Conservation (phyloP, 352 stramenopile genomes). For the Phytophthora pseudosyringae region DNA sequence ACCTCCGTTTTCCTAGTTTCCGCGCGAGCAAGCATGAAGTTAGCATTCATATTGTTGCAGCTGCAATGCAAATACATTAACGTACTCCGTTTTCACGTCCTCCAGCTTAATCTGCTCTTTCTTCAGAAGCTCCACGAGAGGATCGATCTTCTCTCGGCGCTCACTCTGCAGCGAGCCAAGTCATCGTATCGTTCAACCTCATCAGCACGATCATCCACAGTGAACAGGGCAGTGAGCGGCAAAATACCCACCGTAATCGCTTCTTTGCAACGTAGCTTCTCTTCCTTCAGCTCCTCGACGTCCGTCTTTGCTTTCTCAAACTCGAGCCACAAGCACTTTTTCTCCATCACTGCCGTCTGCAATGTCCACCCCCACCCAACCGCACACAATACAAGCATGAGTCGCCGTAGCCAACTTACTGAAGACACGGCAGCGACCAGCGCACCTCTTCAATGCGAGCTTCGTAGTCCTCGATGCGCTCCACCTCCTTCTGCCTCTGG, state of each 20-base stretch:
- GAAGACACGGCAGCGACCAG: neutral
- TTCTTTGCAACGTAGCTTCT: slow-evolving; percentile 75
- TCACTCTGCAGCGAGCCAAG: slow-evolving; percentile 48
- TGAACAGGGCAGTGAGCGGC: neutral
- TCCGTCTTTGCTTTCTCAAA: slow-evolving; percentile 79
- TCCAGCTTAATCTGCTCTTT: slow-evolving; percentile 75
- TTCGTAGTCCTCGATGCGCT: slow-evolving; percentile 86
- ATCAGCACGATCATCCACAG: neutral
- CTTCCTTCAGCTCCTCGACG: slow-evolving; percentile 67
- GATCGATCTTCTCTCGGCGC: slow-evolving; percentile 65
- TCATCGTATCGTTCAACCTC: neutral
- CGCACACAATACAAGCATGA: neutral
- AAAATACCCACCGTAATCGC: slow-evolving; percentile 59
- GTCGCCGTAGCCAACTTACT: neutral
- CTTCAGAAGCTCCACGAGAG: slow-evolving; percentile 68
- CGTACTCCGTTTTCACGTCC: slow-evolving; percentile 66
- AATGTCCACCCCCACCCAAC: slow-evolving; percentile 2
- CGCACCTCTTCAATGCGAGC: slow-evolving; percentile 75
- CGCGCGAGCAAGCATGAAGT: neutral
- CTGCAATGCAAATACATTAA: neutral
- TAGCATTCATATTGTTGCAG: neutral
- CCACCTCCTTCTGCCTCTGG: slow-evolving; percentile 84
- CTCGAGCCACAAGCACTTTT: slow-evolving; percentile 87
- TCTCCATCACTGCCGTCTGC: slow-evolving; percentile 85
- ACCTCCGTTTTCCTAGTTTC: slow-evolving; percentile 55